Percentiles rank a stretch among this genome's conserved stretches.
These are phyloP conservation scores for Scleroderma citrinum DNA, from an alignment of 768 basidiomycete species.

Conservation along the genomic window DNA sequence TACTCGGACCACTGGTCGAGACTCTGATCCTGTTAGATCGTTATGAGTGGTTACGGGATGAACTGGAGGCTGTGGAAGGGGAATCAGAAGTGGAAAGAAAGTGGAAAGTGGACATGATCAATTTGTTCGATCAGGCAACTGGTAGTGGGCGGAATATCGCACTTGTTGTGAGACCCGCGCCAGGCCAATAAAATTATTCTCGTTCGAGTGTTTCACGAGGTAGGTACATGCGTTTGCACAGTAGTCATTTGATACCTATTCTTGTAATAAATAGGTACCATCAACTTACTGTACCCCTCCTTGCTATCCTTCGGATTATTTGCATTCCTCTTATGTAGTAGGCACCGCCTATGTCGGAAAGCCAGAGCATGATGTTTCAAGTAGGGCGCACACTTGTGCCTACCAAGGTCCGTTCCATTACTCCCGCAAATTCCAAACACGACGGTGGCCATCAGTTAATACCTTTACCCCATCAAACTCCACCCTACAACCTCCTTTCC, in stretches of 20 bases:
- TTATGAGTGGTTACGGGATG: conserved; percentile 47
- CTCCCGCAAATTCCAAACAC: neutral
- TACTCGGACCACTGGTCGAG: conserved; percentile 65
- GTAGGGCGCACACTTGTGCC: too few relatives aligned
- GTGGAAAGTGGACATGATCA: conserved; percentile 41
- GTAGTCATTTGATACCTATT: too few relatives aligned
- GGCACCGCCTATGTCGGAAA: too few relatives aligned
- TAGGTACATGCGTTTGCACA: too few relatives aligned
- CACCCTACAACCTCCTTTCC: conserved; percentile 59
- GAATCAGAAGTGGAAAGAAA: conserved; percentile 11
- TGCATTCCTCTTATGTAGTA: neutral
- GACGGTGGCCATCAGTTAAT: too few relatives aligned
- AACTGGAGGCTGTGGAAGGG: conserved; percentile 17
- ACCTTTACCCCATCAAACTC: conserved; percentile 25
- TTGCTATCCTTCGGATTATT: too few relatives aligned
- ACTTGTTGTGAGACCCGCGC: conserved; percentile 42
- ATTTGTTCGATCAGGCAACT: conserved; percentile 65
- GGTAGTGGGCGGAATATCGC: conserved; percentile 73
- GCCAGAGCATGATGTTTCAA: too few relatives aligned
- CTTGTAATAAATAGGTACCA: too few relatives aligned
- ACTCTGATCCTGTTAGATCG: conserved; percentile 60
- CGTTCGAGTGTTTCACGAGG: neutral
- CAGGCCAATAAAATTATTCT: neutral
- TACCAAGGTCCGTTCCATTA: too few relatives aligned
- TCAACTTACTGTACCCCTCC: too few relatives aligned